A percentile compares a stretch with the other conserved stretches of the same genome.
Conservation (phyloP, 192 early-diverging fungal species). For the Dimargaris verticillata region DNA sequence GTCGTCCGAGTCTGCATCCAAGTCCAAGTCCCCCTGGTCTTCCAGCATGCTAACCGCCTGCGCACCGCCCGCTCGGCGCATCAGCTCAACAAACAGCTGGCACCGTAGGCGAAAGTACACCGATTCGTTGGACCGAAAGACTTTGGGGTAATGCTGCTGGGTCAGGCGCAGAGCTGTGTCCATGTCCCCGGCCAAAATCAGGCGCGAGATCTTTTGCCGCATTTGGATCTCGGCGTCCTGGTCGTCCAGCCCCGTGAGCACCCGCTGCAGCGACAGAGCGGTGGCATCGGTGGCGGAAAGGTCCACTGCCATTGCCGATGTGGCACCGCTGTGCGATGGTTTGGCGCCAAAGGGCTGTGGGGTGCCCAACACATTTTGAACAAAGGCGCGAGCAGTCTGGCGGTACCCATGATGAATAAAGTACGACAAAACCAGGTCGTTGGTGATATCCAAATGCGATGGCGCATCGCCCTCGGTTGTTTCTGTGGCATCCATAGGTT, state of each 20-base stretch:
- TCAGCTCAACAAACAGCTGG: conserved; percentile 77
- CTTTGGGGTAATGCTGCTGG: conserved; percentile 44
- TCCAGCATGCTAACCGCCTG: conserved; percentile 8
- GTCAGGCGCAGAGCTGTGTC: conserved; percentile 49
- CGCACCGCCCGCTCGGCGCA: conserved; percentile 25
- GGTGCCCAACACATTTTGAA: conserved; percentile 21
- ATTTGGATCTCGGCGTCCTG: conserved; percentile 18
- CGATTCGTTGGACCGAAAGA: conserved; percentile 41
- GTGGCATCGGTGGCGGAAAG: neutral
- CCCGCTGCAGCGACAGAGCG: conserved; percentile 13
- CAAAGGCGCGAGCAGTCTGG: conserved; percentile 56
- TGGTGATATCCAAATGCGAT: conserved; percentile 14
- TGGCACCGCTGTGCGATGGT: neutral
- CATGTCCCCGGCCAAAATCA: conserved; percentile 57
- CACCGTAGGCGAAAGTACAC: conserved; percentile 67
- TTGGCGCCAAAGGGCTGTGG: neutral
- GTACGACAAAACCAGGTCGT: conserved; percentile 60
- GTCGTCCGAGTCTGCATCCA: neutral
- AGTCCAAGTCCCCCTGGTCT: neutral
- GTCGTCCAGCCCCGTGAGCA: conserved; percentile 15
- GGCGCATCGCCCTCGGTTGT: neutral
- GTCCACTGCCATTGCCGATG: neutral
- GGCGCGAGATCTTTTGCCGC: conserved; percentile 30
- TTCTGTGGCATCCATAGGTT: neutral
- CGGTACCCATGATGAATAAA: conserved; percentile 71